Evolutionary conservation across 495 filamentous ascomycete genomes (phyloP), one percentile per base, ranked within the genome.

Genomic region (Hypoxylon rickii): DNA sequence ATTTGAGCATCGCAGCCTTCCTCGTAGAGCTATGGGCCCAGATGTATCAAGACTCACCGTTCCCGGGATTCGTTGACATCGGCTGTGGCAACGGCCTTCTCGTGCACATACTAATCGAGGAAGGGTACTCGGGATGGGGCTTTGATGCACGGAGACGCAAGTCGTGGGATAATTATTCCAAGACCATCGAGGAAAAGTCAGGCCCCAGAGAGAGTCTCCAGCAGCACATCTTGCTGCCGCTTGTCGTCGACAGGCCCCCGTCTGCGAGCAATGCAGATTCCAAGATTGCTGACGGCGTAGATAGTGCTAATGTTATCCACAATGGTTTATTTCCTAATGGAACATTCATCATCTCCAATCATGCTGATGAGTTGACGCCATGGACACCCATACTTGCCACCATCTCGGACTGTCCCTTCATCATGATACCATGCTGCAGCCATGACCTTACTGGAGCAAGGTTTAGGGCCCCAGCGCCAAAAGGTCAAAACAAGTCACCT

Each of bases 261-360:
- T 37, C 54, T 24, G 32, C 21, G 19, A 51, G 18, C 29, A 48
- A 39, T 24, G 20, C n/a, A 55, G 34, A 17, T 52, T 47, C 40
- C 34, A 56, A 58, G 40, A 26, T 4, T 15, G 17, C 48, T 46
- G 22, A 66, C 7, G 51, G 51, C 38, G 58, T 70, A 34, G 51
- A 64, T 31, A 68, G 69, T 37, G 34, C 38, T 31, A 66, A 69
- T 17, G 66, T 65, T 32, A 77, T 82, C 31, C 87, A 93, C 57
- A 76, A 88, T 24, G 94, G 92, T 37, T 63, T 77, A 31, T 96
- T 96, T 66, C 81, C 82, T 0, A 64, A 71, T 21, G 84, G 85
- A 21, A 96, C 90, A 0, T 98, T 98, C 63, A 88, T 98, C 46
- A 91, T 98, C 54, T 93, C 90, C 36, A 97, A 97, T 64, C 94